phyloP scores from a whole-genome alignment of 108 stramenopile genomes.

The Pseudonitzschia multiseries region DNA sequence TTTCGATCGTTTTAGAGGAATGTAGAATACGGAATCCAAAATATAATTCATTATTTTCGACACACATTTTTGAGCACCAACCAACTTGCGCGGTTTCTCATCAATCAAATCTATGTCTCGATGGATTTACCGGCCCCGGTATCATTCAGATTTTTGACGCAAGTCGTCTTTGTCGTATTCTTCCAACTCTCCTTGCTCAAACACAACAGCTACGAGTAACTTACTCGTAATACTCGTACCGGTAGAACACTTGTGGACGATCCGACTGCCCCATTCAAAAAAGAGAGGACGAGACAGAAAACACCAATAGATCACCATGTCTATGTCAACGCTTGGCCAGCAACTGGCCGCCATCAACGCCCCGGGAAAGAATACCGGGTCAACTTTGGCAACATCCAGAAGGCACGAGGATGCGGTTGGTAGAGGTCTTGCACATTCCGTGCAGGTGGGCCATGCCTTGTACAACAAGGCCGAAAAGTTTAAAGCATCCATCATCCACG shows the following conservation, averaged over 20 bases:
- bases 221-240: too few relatives aligned
- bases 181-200: too few relatives aligned
- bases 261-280: neutral
- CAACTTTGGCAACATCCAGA: slow-evolving; percentile 33
- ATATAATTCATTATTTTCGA: neutral
- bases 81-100: neutral
- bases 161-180: neutral
- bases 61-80: neutral
- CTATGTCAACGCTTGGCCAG: slow-evolving; percentile 50
- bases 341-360: slow-evolving; percentile 54
- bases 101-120: neutral
- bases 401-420: slow-evolving; percentile 58
- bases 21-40: slow-evolving; percentile 2
- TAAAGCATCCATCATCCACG: slow-evolving; percentile 65
- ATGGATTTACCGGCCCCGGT: neutral
- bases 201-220: too few relatives aligned
- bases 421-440: slow-evolving; percentile 56
- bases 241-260: too few relatives aligned
- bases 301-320: slow-evolving; percentile 26
- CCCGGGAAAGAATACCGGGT: slow-evolving; percentile 18
- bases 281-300: neutral
- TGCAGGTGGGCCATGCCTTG: slow-evolving; percentile 54
- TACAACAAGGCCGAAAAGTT: slow-evolving; percentile 19
- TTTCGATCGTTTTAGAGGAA: neutral
- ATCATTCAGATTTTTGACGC: slow-evolving; percentile 5